Evolutionary conservation across 83 land plant species (phyloP).

Genomic region (Thuja plicata): DNA sequence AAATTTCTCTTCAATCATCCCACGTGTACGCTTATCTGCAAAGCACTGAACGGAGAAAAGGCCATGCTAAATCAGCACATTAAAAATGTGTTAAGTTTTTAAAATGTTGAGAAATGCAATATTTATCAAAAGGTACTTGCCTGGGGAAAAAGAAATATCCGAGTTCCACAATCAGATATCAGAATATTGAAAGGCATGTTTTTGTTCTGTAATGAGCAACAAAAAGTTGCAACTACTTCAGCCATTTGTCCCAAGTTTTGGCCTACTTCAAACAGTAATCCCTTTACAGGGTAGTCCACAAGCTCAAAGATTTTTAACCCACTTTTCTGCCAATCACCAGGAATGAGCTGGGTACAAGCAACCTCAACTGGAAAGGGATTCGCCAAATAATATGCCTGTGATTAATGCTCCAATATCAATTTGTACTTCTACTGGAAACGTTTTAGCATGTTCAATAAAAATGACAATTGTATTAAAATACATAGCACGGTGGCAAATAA

Average conservation of each 20-base stretch:
- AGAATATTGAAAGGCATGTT: constrained; percentile 55
- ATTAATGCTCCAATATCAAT: not conserved
- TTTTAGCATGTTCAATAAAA: not conserved
- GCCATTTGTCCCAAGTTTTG: constrained; percentile 25
- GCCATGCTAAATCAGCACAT: not conserved
- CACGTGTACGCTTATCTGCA: constrained; percentile 28
- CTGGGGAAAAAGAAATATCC: constrained; percentile 58
- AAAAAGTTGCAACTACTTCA: constrained; percentile 27
- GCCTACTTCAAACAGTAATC: constrained; percentile 37
- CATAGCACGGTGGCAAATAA: not conserved
- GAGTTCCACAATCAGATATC: constrained; percentile 50
- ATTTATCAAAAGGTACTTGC: constrained; percentile 13
- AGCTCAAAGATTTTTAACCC: constrained; percentile 42
- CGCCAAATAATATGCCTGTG: constrained; percentile 69
- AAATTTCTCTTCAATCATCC: constrained; percentile 24
- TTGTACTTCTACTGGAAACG: not conserved
- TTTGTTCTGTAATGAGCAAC: constrained; percentile 29
- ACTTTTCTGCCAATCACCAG: constrained; percentile 6
- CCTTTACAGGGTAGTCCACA: constrained; percentile 40
- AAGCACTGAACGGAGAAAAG: constrained; percentile 23
- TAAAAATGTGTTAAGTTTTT: not conserved
- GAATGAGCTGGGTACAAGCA: constrained; percentile 23
- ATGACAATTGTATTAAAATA: not conserved
- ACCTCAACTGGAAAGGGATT: constrained; percentile 62
- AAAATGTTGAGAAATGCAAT: not conserved